Base-by-base conservation (phyloP, 176 grass and related monocot genomes). In the Cenchrus fungigraminus region DNA sequence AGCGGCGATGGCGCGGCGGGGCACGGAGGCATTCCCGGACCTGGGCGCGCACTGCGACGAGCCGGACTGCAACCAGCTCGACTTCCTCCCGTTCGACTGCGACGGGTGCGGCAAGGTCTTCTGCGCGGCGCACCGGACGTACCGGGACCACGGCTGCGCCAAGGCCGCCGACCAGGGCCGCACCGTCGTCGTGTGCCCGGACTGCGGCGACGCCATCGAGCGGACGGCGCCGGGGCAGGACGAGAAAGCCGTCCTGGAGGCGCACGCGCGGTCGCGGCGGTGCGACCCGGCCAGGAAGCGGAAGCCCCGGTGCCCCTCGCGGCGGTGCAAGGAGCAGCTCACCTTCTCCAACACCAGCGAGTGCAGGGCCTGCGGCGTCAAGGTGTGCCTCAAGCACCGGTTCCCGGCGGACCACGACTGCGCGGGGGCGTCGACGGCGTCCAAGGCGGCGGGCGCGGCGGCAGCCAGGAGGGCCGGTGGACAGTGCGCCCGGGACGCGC, bases 71-170 rank as follows among this genome's bases (percentile, higher is more conserved):
- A 94, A 91, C 76, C 95, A 94, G 70, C 90, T 97, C 43, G 95
- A 97, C 74, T 97, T 97, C 85, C 88, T 97, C 70, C 95, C 95
- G 9, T 97, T 97, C 90, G 82, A 57, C 51, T 97, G 95, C 69
- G 81, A 94, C 74, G 90, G 92, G 31, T 97, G 92, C 76, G 80
- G 78, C 31, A 62, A 46, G 88, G 49, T 87, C 11, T 94, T 94
- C 78, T 94, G 94, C 79, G 69, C 85, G 16, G 94, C 90, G 50
- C 94, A 97, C 84, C 84, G 94, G 55, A 83, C 92, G 7, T 87
- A 89, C 83, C 15, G 46, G 28, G 83, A 28, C 19, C 94, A 94
- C 76, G 74, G 79, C 80, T 97, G 94, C 85, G 66, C 90, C 42
- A 88, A 86, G 71, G 90, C 90, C 0, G 88, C 91, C 4, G 83